Percentiles rank a stretch among this genome's conserved stretches.
phyloP scores from a whole-genome alignment of 306 rosid species.

The Amphicarpaea edgeworthii region DNA sequence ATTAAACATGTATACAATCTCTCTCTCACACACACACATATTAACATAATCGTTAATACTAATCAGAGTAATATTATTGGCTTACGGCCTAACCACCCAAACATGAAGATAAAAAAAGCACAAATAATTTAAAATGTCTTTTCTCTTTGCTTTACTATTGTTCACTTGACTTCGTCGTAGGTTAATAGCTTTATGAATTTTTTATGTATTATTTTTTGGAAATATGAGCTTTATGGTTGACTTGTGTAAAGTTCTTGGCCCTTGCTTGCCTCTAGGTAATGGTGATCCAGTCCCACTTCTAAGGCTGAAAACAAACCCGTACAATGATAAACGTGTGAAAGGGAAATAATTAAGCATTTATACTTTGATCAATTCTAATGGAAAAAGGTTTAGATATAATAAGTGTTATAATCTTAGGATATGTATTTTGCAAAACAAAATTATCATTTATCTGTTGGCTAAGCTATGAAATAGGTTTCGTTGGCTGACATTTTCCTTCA shows the following conservation, averaged over 20 bases:
- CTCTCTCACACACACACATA: too few relatives aligned
- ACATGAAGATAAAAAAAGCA: not conserved
- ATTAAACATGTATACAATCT: not conserved
- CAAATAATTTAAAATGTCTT: not conserved
- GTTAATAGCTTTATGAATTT: not conserved
- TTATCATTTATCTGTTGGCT: not conserved
- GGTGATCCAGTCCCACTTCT: not conserved
- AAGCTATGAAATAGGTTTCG: not conserved
- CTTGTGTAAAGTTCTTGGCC: not conserved
- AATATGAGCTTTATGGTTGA: not conserved
- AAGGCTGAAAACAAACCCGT: not conserved
- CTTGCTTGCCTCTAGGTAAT: not conserved
- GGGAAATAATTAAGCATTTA: not conserved
- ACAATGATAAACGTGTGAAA: not conserved
- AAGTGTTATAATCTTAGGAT: too few relatives aligned
- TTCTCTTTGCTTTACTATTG: not conserved
- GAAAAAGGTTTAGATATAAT: too few relatives aligned
- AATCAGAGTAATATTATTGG: not conserved
- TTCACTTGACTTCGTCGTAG: not conserved
- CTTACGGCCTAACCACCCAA: not conserved
- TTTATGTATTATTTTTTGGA: not conserved
- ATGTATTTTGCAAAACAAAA: too few relatives aligned
- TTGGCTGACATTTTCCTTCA: not conserved
- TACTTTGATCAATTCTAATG: not conserved
- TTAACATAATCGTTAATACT: not conserved